A percentile compares a stretch with the other conserved stretches of the same genome.
Evolutionary conservation across 1,139 yeast genomes (phyloP).

Genomic region (Meyerozyma athensensis): DNA sequence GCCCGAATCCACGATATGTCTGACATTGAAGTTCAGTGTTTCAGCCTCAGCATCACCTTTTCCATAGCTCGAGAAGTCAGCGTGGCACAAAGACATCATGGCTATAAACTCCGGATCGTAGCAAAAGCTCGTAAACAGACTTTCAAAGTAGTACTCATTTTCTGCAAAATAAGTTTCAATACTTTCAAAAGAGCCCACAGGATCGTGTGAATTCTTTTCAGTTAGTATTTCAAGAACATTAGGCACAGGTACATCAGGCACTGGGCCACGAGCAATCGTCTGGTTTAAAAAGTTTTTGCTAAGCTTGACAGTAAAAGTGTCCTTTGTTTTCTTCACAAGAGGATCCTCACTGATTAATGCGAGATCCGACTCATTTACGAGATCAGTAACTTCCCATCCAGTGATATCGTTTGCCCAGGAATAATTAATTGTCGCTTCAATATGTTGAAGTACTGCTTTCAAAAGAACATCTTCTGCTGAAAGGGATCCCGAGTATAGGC

Average conservation of each 20-base stretch:
- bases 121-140: conserved; percentile 17
- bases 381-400: conserved; percentile 62
- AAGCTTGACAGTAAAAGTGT: conserved; percentile 50
- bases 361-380: conserved; percentile 32
- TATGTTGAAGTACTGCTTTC: conserved; percentile 45
- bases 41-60: conserved; percentile 19
- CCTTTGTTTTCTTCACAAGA: conserved; percentile 44
- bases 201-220: conserved; percentile 13
- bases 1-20: conserved; percentile 53
- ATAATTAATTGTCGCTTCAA: conserved; percentile 48
- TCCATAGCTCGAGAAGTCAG: conserved; percentile 45
- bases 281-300: conserved; percentile 49
- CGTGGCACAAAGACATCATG: conserved; percentile 54
- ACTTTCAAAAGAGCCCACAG: conserved; percentile 21
- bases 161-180: not conserved
- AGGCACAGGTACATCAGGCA: conserved; percentile 1
- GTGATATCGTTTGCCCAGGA: conserved; percentile 59
- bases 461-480: conserved; percentile 59
- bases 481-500: conserved; percentile 58
- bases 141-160: not conserved
- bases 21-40: conserved; percentile 41
- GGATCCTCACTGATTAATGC: conserved; percentile 39
- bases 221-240: conserved; percentile 7
- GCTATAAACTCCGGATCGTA: conserved; percentile 64
- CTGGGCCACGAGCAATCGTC: conserved; percentile 29